These are phyloP conservation scores for Mortierella alpina DNA, from an alignment of 192 early-diverging fungal genomes.

Conservation along the genomic window DNA sequence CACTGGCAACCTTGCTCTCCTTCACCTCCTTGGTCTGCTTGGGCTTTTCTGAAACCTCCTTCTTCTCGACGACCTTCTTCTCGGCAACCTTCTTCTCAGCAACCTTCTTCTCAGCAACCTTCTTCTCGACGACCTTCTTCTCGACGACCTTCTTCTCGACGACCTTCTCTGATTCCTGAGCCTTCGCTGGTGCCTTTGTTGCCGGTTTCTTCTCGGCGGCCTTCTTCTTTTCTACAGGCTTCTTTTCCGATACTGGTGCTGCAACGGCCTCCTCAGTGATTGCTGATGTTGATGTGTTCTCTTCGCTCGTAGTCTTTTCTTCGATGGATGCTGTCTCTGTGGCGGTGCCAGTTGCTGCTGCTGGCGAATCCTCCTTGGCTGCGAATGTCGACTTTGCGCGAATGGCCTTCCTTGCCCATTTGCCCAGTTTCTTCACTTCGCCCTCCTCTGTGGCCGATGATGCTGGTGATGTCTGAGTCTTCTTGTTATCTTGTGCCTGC, in stretches of 20 bases:
- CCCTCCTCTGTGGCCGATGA: neutral
- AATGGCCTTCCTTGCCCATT: conserved; percentile 48
- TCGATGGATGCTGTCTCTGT: neutral
- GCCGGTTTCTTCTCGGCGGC: neutral
- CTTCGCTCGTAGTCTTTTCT: neutral
- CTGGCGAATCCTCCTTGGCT: neutral
- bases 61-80: neutral
- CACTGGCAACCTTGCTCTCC: neutral
- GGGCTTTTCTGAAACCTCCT: neutral
- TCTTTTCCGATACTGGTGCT: neutral
- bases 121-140: neutral
- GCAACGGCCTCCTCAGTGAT: neutral
- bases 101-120: neutral
- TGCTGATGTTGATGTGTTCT: neutral
- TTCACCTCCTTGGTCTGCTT: neutral
- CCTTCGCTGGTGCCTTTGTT: neutral
- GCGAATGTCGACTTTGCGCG: conserved; percentile 25
- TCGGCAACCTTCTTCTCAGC: conserved; percentile 1
- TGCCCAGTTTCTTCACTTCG: conserved; percentile 39
- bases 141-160: neutral
- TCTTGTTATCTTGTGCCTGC: neutral
- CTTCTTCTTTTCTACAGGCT: neutral
- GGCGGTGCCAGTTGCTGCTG: neutral
- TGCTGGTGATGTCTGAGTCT: neutral
- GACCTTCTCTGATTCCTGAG: conserved; percentile 9